These are phyloP conservation scores for Phytopythium mirpurense DNA, from an alignment of 352 stramenopile genomes.

Conservation along the genomic window DNA sequence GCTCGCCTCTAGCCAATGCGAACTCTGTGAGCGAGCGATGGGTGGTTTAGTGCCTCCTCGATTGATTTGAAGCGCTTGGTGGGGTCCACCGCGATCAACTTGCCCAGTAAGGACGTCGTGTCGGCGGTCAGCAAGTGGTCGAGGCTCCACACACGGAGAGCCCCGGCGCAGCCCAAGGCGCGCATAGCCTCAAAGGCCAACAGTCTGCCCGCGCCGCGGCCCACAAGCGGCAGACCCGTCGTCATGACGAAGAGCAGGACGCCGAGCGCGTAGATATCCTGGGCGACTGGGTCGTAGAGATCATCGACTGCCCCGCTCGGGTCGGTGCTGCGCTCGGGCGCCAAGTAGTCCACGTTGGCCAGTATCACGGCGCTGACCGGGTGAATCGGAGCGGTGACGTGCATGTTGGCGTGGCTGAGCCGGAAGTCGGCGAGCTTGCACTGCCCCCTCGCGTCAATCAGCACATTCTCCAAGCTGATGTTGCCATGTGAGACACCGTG, in stretches of 20 bases:
- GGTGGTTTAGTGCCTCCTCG: background rate
- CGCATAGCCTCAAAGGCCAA: constrained; percentile 14
- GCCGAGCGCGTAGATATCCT: constrained; percentile 31
- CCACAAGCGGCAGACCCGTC: constrained; percentile 21
- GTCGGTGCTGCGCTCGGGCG: constrained; percentile 8
- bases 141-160: constrained; percentile 23
- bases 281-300: constrained; percentile 4
- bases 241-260: constrained; percentile 35
- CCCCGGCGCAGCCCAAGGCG: constrained; percentile 9
- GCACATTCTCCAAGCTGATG: constrained; percentile 36
- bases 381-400: background rate
- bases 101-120: constrained; percentile 6
- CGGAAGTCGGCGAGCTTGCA: constrained; percentile 43
- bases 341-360: constrained; percentile 4
- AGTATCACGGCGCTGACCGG: background rate
- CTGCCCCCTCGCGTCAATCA: constrained; percentile 15
- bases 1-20: background rate
- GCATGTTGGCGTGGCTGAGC: constrained; percentile 9
- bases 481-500: constrained; percentile 26
- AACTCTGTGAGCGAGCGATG: background rate
- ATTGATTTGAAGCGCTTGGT: constrained; percentile 1
- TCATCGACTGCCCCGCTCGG: background rate
- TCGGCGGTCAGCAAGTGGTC: constrained; percentile 6
- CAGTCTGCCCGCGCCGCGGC: constrained; percentile 8
- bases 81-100: constrained; percentile 9